Evolutionary conservation across 192 early-diverging fungal species (phyloP), one percentile per base, ranked within the genome.

Genomic region (Entomortierella chlamydospora): DNA sequence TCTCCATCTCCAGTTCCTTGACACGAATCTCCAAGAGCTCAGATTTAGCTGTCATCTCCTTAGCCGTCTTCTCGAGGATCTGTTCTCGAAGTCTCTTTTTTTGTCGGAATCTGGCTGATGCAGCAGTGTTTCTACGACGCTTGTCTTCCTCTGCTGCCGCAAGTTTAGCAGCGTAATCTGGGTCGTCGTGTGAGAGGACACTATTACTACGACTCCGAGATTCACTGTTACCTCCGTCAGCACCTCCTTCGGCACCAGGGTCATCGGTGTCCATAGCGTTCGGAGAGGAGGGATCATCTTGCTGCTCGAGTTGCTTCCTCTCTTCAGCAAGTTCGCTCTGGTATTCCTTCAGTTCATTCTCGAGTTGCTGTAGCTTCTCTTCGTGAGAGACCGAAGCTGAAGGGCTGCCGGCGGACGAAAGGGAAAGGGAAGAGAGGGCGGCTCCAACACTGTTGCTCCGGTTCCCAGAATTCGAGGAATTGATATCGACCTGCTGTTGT

Each of bases 61-160:
- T 88, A 28, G 95, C 93, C 0, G 90, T 93, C 56, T 85, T 84
- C 83, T 96, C 93, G 9, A 99, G 82, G n/a, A 88, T 90, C 85
- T 95, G 91, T 82, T 98, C 97, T 39, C 94, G 88, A 61, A 92
- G 80, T 81, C 98, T 97, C 83, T 98, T 99, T 84, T 97, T 96
- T 31, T 92, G 87, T 17, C 98, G 91, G 87, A 99, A 99, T 29
- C 98, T 87, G 20, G 96, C 97, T 2, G 94, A 96, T 0, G 98
- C 98, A 4, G 91, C 96, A 1, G 96, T 99, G 87, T 99, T 99
- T 39, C 97, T 87, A n/a, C 91, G 85, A 43, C 97, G 88, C 83
- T 98, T 97, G 79, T 99, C 96, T 45, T 92, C 93, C 47, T 92
- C 89, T 13, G 87, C 88, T 8, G 84, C 88, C 3, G 83, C 39